Conservation (phyloP, 192 early-diverging fungal genomes). For the Phlyctochytrium bullatum region DNA sequence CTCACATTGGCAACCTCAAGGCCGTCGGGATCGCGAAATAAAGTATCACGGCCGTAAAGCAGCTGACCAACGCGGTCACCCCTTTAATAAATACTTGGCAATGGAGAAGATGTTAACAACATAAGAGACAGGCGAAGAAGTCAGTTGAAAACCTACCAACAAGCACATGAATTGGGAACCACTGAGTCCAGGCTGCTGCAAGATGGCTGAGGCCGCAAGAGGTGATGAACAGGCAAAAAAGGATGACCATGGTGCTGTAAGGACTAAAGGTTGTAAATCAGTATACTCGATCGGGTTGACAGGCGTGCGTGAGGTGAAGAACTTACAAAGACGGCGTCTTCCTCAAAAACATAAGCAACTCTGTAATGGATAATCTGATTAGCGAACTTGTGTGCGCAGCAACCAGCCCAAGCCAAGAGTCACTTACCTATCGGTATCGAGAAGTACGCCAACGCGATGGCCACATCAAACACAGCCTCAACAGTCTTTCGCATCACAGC, state of each 20-base stretch:
- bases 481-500: too few species aligned
- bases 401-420: neutral
- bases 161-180: neutral
- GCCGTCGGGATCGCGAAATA: conserved; percentile 1
- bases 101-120: too few species aligned
- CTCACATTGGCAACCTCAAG: neutral
- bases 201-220: conserved; percentile 17
- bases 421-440: conserved; percentile 11
- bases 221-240: conserved; percentile 13
- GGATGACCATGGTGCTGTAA: conserved; percentile 6
- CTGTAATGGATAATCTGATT: neutral
- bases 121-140: too few species aligned
- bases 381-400: neutral
- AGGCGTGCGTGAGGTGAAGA: neutral
- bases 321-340: conserved; percentile 4
- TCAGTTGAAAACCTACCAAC: too few species aligned
- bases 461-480: neutral
- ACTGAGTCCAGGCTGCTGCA: neutral
- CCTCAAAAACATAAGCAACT: neutral
- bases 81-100: neutral
- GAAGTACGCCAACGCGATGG: conserved; percentile 21
- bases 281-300: neutral
- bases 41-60: conserved; percentile 4
- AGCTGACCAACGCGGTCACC: conserved; percentile 2
- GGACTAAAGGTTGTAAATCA: conserved; percentile 6